Evolutionary conservation across 2,329 filamentous ascomycete genomes (phyloP).

Genomic region (Penicillium crustosum): DNA sequence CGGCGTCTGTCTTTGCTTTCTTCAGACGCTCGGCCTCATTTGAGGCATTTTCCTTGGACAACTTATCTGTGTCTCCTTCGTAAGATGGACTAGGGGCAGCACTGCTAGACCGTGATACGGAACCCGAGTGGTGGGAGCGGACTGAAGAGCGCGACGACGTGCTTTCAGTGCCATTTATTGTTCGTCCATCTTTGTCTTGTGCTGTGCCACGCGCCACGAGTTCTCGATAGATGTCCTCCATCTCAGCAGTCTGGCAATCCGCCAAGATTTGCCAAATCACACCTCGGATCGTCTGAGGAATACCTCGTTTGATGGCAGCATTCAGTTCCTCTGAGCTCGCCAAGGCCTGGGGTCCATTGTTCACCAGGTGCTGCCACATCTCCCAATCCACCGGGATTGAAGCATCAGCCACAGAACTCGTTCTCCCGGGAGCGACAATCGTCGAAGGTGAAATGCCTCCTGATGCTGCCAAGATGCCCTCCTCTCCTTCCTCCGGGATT

Average conservation of each 20-base stretch:
- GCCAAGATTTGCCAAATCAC: constrained; percentile 98
- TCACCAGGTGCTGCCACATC: constrained; percentile 93
- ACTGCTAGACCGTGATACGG: constrained; percentile 57
- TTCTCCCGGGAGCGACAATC: constrained; percentile 26
- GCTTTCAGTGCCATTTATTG: constrained; percentile 56
- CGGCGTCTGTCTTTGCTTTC: constrained; percentile 74
- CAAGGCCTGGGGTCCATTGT: constrained; percentile 86
- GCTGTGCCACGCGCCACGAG: constrained; percentile 77
- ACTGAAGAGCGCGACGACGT: constrained; percentile 81
- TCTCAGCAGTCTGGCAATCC: constrained; percentile 87
- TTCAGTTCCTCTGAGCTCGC: constrained; percentile 89
- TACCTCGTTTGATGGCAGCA: constrained; percentile 85
- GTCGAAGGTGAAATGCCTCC: constrained; percentile 27
- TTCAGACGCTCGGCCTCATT: constrained; percentile 69
- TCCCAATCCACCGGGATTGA: constrained; percentile 90
- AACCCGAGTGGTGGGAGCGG: constrained; percentile 71
- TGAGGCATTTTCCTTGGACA: constrained; percentile 64
- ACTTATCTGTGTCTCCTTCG: constrained; percentile 63
- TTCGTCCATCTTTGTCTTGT: constrained; percentile 67
- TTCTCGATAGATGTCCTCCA: constrained; percentile 84
- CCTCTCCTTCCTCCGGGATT: constrained; percentile 49
- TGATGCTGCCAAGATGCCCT: constrained; percentile 33
- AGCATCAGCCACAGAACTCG: constrained; percentile 77
- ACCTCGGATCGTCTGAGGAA: constrained; percentile 92
- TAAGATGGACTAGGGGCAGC: constrained; percentile 56